These are phyloP conservation scores for Xylaria intraflava DNA, from an alignment of 495 filamentous ascomycete species.

Conservation along the genomic window DNA sequence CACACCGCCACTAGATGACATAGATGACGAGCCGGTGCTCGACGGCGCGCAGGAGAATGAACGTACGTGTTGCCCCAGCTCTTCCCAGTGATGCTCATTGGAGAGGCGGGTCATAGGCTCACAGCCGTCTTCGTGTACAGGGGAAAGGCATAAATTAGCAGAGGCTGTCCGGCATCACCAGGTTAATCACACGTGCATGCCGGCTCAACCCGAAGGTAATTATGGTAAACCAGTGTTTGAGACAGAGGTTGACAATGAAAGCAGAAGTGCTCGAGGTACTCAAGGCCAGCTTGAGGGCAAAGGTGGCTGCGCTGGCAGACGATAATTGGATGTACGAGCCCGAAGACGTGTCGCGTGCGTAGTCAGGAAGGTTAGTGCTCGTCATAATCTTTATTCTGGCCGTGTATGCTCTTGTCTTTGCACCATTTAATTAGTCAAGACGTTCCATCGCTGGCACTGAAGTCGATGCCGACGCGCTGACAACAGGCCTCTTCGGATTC, in stretches of 20 bases:
- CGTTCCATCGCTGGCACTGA: background rate
- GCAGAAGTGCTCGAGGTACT: conserved; percentile 67
- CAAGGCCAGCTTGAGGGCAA: conserved; percentile 61
- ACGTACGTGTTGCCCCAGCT: conserved; percentile 14
- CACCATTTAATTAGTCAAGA: background rate
- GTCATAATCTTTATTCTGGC: background rate
- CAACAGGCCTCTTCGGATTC: background rate
- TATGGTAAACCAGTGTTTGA: background rate
- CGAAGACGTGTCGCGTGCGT: conserved; percentile 46
- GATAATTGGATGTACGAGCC: conserved; percentile 91
- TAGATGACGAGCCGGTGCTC: conserved; percentile 40
- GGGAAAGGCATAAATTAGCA: conserved; percentile 42
- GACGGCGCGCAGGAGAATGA: conserved; percentile 43
- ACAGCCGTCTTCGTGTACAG: conserved; percentile 13
- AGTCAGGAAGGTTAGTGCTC: background rate
- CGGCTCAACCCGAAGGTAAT: conserved; percentile 63
- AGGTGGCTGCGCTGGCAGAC: conserved; percentile 65
- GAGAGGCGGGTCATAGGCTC: background rate
- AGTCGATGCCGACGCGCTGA: background rate
- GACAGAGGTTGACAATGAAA: conserved; percentile 1
- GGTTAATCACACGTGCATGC: conserved; percentile 55
- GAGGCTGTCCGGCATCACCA: conserved; percentile 52
- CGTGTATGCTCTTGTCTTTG: background rate
- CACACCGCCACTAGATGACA: conserved; percentile 46
- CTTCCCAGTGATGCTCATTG: background rate